Evolutionary conservation across 2,329 filamentous ascomycete genomes (phyloP).

Genomic region (Penicillium frequentans): DNA sequence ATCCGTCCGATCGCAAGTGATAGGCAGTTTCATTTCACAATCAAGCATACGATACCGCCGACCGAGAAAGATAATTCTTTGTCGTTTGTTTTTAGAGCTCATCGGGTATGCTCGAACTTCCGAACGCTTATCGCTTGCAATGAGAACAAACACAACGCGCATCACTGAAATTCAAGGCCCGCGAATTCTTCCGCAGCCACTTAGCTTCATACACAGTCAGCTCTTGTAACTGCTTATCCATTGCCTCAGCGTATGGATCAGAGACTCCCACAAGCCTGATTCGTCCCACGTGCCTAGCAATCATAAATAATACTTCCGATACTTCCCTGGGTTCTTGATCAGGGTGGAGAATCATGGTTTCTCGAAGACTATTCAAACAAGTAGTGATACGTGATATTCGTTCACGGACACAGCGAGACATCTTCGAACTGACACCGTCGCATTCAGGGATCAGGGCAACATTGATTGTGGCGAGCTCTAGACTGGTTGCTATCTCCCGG

Average conservation of each 20-base stretch:
- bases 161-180: background rate
- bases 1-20: too few species aligned
- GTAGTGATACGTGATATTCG: background rate
- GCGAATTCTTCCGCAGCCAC: background rate
- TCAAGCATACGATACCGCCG: too few species aligned
- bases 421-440: background rate
- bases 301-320: background rate
- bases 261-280: background rate
- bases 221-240: background rate
- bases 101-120: too few species aligned
- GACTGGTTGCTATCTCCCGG: background rate
- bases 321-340: background rate
- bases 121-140: background rate
- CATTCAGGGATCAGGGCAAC: background rate
- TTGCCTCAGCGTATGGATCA: background rate
- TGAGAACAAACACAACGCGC: background rate
- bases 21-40: too few species aligned
- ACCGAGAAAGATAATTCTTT: too few species aligned
- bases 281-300: background rate
- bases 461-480: background rate
- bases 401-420: background rate
- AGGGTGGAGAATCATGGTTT: background rate
- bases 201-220: background rate
- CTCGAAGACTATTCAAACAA: background rate
- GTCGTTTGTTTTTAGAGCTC: too few species aligned